phyloP scores from a whole-genome alignment of 257 asterid genomes.

The Eustoma russellianum region DNA sequence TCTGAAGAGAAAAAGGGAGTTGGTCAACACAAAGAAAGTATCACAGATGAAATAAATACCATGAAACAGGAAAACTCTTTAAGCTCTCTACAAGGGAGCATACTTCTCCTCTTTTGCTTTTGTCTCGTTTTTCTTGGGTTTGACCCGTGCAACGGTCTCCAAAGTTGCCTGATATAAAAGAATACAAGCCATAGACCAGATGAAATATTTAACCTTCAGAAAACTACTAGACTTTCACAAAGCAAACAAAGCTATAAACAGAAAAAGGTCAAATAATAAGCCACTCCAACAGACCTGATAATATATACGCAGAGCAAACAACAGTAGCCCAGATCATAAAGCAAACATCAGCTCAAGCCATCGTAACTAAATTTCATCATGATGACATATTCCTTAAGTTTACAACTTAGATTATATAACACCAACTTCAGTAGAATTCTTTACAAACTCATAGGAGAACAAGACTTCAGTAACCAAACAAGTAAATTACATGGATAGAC shows the following conservation, averaged over 20 bases:
- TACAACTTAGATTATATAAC: no score
- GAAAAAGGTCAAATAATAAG: not conserved
- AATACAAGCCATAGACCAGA: conserved; percentile 3
- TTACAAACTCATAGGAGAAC: not conserved
- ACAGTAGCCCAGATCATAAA: no score
- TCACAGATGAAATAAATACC: conserved; percentile 1
- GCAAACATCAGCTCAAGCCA: not conserved
- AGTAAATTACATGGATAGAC: not conserved
- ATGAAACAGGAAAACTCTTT: conserved; percentile 4
- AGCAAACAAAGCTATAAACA: not conserved
- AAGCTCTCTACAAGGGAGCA: conserved; percentile 5
- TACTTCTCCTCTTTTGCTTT: conserved; percentile 83
- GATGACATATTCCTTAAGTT: no score
- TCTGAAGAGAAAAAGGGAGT: conserved; percentile 24
- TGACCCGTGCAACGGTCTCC: conserved; percentile 99
- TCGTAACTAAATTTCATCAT: not conserved
- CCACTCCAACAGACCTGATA: no score
- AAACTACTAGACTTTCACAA: not conserved
- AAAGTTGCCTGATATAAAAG: conserved; percentile 64
- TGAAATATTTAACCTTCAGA: not conserved
- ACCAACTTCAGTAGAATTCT: no score
- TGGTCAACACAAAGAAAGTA: conserved; percentile 9
- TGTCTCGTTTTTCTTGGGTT: conserved; percentile 90
- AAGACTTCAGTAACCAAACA: not conserved
- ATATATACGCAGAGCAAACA: no score